Evolutionary conservation across 345 rosid species (phyloP), one percentile per base, ranked within the genome.

Genomic region (Dipteronia dyeriana): DNA sequence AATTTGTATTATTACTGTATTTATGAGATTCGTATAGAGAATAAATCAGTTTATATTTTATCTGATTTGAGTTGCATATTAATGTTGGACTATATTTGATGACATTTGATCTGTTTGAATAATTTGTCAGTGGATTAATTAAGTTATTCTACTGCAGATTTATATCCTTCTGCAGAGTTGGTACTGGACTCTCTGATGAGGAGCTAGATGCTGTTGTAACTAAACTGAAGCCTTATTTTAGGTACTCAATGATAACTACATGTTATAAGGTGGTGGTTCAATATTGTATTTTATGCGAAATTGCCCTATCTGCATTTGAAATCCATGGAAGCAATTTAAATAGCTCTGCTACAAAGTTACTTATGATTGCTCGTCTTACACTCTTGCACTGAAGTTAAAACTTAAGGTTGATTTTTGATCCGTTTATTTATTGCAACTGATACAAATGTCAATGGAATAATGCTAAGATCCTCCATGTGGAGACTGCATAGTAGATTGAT

Each of bases 161-260:
- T 85, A 66, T 92, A 76, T 93, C 99, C 68, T 92, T 95, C 79
- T 93, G 99, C 87, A 90, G 98, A 88, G 98, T 95, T 76, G 99
- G 99, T 80, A 90, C 94, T 53, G 99, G 99, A 57, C 91, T 95
- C 39, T 82, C 98, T 62, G 91, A 92, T 78, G 97, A 95, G 47
- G 99, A 95, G 81, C 93, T 91, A 22, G 84, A 90, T 80, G 85
- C 94, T 80, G 84, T 95, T 84, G 86, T 91, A 11, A 85, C 87
- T 75, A 95, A 95, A 85, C 79, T 95, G 85, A 93, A 93, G 90
- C 98, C 99, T 79, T 86, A 90, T 87, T 91, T 93, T 80, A 95
- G 97, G 99, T 92, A 86, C 26, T 47, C 53, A 29, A 69, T 31
- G 66, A 31, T 73, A 41, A 68, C 51, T 45, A 59, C 20, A 67